A percentile compares a stretch with the other conserved stretches of the same genome.
Evolutionary conservation across 352 stramenopile genomes (phyloP).

Genomic region (Phytophthora meadii): DNA sequence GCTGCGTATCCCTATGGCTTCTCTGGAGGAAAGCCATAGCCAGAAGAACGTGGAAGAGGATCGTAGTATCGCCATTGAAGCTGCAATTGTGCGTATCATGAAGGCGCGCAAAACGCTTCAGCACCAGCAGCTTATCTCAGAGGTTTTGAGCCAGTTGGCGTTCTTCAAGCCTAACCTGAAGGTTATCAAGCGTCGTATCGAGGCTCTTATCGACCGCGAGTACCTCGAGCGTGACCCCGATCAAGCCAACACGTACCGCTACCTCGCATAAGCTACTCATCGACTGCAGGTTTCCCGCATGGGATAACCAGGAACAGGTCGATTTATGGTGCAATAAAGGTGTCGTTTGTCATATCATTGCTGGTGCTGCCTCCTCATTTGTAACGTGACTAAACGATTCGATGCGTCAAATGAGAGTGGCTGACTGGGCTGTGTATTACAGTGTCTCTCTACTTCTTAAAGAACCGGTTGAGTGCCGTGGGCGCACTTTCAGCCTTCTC

Average conservation of each 20-base stretch:
- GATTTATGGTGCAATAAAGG: slow-evolving; percentile 36
- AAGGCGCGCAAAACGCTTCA: slow-evolving; percentile 98
- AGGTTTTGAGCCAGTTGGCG: slow-evolving; percentile 97
- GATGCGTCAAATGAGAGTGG: slow-evolving; percentile 31
- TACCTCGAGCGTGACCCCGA: slow-evolving; percentile 97
- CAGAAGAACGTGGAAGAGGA: slow-evolving; percentile 98
- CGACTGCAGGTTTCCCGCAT: slow-evolving; percentile 11
- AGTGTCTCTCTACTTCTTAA: slow-evolving; percentile 78
- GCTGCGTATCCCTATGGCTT: slow-evolving; percentile 99
- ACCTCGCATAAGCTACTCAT: slow-evolving; percentile 84
- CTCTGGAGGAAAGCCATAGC: slow-evolving; percentile 97
- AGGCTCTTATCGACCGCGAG: slow-evolving; percentile 98
- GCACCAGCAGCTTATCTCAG: slow-evolving; percentile 98
- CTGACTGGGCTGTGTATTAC: slow-evolving; percentile 29
- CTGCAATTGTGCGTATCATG: slow-evolving; percentile 99
- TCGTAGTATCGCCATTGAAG: slow-evolving; percentile 98
- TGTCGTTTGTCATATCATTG: slow-evolving; percentile 27
- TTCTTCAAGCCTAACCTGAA: slow-evolving; percentile 99
- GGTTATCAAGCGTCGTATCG: slow-evolving; percentile 98
- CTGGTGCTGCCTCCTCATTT: background rate
- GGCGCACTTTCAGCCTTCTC: slow-evolving; percentile 77
- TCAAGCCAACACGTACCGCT: slow-evolving; percentile 97
- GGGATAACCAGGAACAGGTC: slow-evolving; percentile 21
- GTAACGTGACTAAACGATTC: background rate
- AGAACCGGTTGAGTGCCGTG: slow-evolving; percentile 89